Base-by-base conservation (phyloP, 108 stramenopile genomes). In the Cyclotella choctawhatcheeana region DNA sequence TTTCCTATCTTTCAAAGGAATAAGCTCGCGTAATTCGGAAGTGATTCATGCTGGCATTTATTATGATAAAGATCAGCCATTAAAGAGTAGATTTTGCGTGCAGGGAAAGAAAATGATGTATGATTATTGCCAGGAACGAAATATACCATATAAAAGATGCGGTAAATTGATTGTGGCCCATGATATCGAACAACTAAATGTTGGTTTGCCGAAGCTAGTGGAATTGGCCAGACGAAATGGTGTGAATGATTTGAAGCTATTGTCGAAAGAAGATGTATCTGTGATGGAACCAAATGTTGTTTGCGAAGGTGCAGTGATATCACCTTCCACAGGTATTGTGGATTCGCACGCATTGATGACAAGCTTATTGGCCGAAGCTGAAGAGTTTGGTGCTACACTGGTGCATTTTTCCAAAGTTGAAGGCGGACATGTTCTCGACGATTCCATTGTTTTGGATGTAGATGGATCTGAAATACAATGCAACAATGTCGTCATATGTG, bases 31-130 rank as follows among this genome's bases (percentile, higher is more conserved):
- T 16, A 95, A 95, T 61, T 88, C 87, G 0, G 86, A 95, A 69
- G 94, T 95, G n/a, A 91, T 95, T 44, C 94, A 95, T 68, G 90
- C 89, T 33, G 94, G 94, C 3, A 76, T 95, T 14, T 95, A 95
- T 52, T 95, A 92, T 77, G 69, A 71, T 71, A 35, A 47, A 16
- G 20, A 76, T 26, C 24, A 52, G 64, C 94, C 94, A 6, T 48
- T 77, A 32, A 95, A 95, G 61, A 84, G 89, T n/a, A 71, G 64
- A 64, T 83, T 92, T 10, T 95, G 94, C 62, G 89, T 95, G 6
- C 51, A 79, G 58, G 94, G 94, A 37, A 86, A 87, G 48, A 67
- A 83, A n/a, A 29, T 72, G 14, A 50, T 95, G 43, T 95, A 95
- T 79, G 73, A 91, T 0, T 95, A 89, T 58, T 92, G 91, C 65